Evolutionary conservation across 306 rosid genomes (phyloP).

Genomic region (Canavalia ensiformis): DNA sequence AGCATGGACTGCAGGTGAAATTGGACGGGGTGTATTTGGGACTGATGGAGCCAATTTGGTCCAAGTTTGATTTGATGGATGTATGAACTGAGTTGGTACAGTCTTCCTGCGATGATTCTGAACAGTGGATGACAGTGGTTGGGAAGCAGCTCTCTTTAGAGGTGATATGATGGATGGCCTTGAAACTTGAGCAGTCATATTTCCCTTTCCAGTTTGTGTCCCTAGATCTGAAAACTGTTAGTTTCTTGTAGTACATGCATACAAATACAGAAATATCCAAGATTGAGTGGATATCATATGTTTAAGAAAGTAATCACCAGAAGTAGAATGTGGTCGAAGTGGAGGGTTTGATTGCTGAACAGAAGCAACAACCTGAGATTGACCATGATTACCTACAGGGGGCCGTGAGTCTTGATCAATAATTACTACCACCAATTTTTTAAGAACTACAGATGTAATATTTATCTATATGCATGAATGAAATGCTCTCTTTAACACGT

Average conservation of each 20-base stretch:
- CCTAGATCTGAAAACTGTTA: conserved; percentile 40
- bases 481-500: conserved; percentile 30
- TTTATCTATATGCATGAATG: conserved; percentile 13
- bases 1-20: conserved; percentile 15
- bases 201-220: conserved; percentile 33
- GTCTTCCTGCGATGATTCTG: conserved; percentile 48
- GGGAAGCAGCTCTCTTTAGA: conserved; percentile 51
- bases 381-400: conserved; percentile 40
- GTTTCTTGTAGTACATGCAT: conserved; percentile 7
- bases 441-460: not conserved
- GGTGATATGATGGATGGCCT: conserved; percentile 36
- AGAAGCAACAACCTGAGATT: conserved; percentile 44
- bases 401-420: conserved; percentile 35
- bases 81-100: not conserved
- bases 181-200: conserved; percentile 42
- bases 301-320: conserved; percentile 42
- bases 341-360: conserved; percentile 40
- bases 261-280: conserved; percentile 7
- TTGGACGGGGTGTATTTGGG: conserved; percentile 39
- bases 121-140: conserved; percentile 28
- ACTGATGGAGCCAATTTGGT: conserved; percentile 29
- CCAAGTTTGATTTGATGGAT: conserved; percentile 33
- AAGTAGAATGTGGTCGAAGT: conserved; percentile 30
- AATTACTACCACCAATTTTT: conserved; percentile 23
- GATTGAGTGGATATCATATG: conserved; percentile 3